Evolutionary conservation across 2,329 filamentous ascomycete species (phyloP), one percentile per base, ranked within the genome.

Genomic region (Ophiognomonia clavigignenti-juglandacearum): DNA sequence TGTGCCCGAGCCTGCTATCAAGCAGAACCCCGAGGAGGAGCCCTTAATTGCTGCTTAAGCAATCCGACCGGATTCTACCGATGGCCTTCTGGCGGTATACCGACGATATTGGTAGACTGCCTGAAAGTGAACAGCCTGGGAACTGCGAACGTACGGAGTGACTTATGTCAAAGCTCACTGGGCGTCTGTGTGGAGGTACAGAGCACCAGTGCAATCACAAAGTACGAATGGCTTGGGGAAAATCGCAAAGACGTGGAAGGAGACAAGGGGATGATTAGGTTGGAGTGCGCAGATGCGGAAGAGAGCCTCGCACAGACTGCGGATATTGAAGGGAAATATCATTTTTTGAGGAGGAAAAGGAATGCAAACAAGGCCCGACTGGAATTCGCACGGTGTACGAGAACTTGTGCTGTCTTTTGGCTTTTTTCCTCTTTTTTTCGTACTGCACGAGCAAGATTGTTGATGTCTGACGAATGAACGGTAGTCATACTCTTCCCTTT

Each of bases 1-100:
- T 31, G 59, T 62, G 52, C 56, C 58, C 34, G 64, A 65, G 52
- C 62, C 66, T 4, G 49, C 47, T 9, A 43, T 47, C 36, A 57
- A 59, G 53, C 45, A 46, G 50, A 60, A 64, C 47, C 42, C 47
- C 10, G 58, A 63, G 50, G 59, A 66, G 50, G 62, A 66, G 59
- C 64, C 63, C 27, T 46, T 66, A 50, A 55, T 62, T 49, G 44
- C 55, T 37, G 54, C 61, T 51, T 67, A 66, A 57, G 52, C 24
- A 19, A 43, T 22, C n/a, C 19, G 7, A 3, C 24, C 8, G 24
- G 4, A n/a, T 8, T 16, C 13, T 11, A 34, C 14, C 18, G 9
- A 26, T 18, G 24, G 31, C 7, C n/a, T 22, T 31, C 36, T 11
- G 11, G 11, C 20, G 32, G 26, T 29, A n/a, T 16, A 19, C 40